Conservation (phyloP, 2,329 filamentous ascomycete species). For the Colletotrichum paranaense region DNA sequence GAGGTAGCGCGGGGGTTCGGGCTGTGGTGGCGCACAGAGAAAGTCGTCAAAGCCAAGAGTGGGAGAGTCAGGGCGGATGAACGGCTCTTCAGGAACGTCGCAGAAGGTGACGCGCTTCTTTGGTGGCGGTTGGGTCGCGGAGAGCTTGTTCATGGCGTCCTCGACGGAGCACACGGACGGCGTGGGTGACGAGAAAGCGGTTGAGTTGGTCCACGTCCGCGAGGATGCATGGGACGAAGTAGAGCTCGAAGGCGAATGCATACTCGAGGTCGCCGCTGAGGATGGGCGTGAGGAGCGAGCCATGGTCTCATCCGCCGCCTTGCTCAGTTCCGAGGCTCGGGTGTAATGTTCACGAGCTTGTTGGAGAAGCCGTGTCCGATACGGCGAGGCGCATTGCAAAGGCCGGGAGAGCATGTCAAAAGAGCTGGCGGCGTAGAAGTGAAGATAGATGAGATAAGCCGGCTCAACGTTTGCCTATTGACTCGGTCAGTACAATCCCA, state of each 20-base stretch:
- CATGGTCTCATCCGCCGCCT: conserved; percentile 57
- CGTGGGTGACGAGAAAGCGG: conserved; percentile 58
- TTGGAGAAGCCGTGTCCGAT: conserved; percentile 59
- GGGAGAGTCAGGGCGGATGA: conserved; percentile 69
- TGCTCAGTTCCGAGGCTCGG: conserved; percentile 59
- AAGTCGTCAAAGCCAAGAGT: conserved; percentile 66
- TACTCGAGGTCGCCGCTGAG: conserved; percentile 50
- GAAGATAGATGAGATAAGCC: conserved; percentile 67
- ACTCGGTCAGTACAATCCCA: conserved; percentile 32
- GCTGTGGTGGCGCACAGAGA: conserved; percentile 38
- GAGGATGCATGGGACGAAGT: conserved; percentile 50
- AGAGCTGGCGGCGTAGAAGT: conserved; percentile 72
- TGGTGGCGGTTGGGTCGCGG: conserved; percentile 26
- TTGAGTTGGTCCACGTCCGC: conserved; percentile 52
- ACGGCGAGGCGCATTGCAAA: conserved; percentile 56
- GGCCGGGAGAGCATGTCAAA: conserved; percentile 66
- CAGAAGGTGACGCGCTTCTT: conserved; percentile 55
- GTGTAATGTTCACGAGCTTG: conserved; percentile 65
- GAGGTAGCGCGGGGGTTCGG: conserved; percentile 30
- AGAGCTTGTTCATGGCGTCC: conserved; percentile 38
- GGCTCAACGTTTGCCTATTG: conserved; percentile 57
- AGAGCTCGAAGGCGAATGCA: conserved; percentile 60
- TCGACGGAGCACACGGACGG: conserved; percentile 55
- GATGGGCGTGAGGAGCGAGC: conserved; percentile 52
- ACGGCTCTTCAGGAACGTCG: conserved; percentile 53